Evolutionary conservation across 805 yeast genomes (phyloP).

Genomic region (Metschnikowia chrysomelidarum): DNA sequence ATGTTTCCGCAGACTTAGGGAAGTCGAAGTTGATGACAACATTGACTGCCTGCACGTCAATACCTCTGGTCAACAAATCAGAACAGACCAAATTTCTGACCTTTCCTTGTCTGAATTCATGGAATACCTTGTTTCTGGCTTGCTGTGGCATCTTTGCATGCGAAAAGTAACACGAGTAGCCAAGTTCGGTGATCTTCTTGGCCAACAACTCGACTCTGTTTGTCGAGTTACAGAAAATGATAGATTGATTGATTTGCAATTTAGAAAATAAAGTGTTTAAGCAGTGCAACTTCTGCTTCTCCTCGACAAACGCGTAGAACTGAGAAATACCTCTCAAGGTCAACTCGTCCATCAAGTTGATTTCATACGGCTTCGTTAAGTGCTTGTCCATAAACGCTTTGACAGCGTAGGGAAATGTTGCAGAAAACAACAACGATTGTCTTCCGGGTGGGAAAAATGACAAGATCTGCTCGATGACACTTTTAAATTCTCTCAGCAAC

Average conservation of each 20-base stretch:
- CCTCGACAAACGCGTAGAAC: slow-evolving; percentile 98
- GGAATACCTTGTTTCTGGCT: slow-evolving; percentile 96
- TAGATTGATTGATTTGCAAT: slow-evolving; percentile 92
- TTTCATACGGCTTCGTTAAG: slow-evolving; percentile 88
- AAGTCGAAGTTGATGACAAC: slow-evolving; percentile 97
- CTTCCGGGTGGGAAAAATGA: slow-evolving; percentile 64
- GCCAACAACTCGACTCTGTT: slow-evolving; percentile 94
- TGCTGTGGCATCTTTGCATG: slow-evolving; percentile 98
- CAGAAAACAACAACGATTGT: slow-evolving; percentile 87
- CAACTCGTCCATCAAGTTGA: slow-evolving; percentile 95
- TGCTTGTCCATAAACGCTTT: slow-evolving; percentile 90
- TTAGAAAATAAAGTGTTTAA: slow-evolving; percentile 92
- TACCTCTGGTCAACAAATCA: slow-evolving; percentile 96
- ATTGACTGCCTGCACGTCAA: slow-evolving; percentile 97
- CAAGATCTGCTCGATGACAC: slow-evolving; percentile 82
- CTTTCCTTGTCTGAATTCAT: slow-evolving; percentile 96
- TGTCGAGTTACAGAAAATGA: slow-evolving; percentile 95
- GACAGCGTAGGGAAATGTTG: slow-evolving; percentile 94
- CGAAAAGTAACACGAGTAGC: slow-evolving; percentile 93
- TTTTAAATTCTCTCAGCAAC: slow-evolving; percentile 85
- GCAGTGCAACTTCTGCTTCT: slow-evolving; percentile 93
- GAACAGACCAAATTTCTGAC: slow-evolving; percentile 97
- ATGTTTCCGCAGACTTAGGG: slow-evolving; percentile 97
- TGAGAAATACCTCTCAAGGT: slow-evolving; percentile 96
- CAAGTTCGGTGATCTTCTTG: slow-evolving; percentile 92